These are phyloP conservation scores for Euryodendron excelsum DNA, from an alignment of 148 eudicot genomes.

Conservation along the genomic window DNA sequence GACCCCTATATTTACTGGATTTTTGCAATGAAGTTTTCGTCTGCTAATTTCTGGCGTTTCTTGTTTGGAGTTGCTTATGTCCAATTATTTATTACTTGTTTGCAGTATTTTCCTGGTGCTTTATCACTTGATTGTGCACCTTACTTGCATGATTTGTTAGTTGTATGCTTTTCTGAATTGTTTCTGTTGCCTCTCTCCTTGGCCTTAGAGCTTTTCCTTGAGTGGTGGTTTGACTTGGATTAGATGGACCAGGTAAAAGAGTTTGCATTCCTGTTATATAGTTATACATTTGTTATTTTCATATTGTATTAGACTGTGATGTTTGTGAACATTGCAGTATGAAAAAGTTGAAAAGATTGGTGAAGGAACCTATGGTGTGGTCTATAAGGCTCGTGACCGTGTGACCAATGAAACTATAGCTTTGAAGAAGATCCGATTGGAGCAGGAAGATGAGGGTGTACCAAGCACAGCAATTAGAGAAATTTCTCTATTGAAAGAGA, in stretches of 20 bases:
- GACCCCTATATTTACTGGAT: neutral
- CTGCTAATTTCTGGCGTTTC: neutral
- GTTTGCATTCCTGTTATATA: neutral
- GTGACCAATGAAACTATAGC: conserved; percentile 84
- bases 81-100: neutral
- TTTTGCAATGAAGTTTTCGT: neutral
- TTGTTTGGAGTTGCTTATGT: neutral
- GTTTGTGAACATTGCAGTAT: conserved; percentile 42
- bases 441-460: conserved; percentile 98
- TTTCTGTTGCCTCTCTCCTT: neutral
- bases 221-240: neutral
- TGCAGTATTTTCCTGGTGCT: neutral
- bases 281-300: too few relatives aligned
- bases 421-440: conserved; percentile 81
- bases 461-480: conserved; percentile 96
- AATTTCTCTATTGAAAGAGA: conserved; percentile 88
- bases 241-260: neutral
- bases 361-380: conserved; percentile 94
- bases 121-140: neutral
- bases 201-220: neutral
- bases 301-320: neutral
- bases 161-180: neutral
- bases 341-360: conserved; percentile 97
- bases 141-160: neutral
- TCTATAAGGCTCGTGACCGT: conserved; percentile 80